Evolutionary conservation across 139 green algal genomes (phyloP), one percentile per base, ranked within the genome.

Genomic region (Protoeuglena noctilucae): DNA sequence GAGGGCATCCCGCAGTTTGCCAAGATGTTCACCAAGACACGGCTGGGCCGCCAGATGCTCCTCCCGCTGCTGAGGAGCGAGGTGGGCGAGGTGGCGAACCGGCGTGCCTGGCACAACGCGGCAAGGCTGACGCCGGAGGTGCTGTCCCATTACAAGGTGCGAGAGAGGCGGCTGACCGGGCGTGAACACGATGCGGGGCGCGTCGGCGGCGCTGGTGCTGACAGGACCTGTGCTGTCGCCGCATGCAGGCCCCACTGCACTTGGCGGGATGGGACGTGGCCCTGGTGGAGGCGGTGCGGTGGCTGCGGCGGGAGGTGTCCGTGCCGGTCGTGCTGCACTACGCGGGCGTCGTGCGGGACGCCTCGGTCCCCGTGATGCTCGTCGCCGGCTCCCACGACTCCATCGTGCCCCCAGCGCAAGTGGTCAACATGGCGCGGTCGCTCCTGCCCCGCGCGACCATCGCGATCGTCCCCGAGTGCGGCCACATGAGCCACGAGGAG

Each of bases 401-500:
- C 34, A 48, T 60, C 16, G n/a, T 6, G 4, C 28, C 14, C 21
- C 49, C 49, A 29, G 7, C 9, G 7, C 34, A 12, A 12, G 12
- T 12, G 34, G 34, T 7, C 9, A 43, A 12, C 12, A 19, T 43
- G 34, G 34, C 12, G 34, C 34, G 34, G 34, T 12, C 7, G 7
- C 9, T 7, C 9, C 34, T 43, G 7, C 34, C 34, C 9, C 9
- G 9, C 9, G 7, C 9, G 9, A 43, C 9, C 12, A 12, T 12
- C 12, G 34, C 12, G 34, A 19, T 7, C 34, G 48, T 93, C 45
- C 61, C 69, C 0, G 58, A 64, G 30, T 87, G 78, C 53, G 83
- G 80, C 2, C 80, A 93, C 57, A 52, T 93, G 27, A 74, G 62
- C 0, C 74, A 88, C 52, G 78, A 88, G 57, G 80, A 88, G 67